Evolutionary conservation across 2,329 filamentous ascomycete genomes (phyloP).

Genomic region (Paraphoma chrysanthemicola): DNA sequence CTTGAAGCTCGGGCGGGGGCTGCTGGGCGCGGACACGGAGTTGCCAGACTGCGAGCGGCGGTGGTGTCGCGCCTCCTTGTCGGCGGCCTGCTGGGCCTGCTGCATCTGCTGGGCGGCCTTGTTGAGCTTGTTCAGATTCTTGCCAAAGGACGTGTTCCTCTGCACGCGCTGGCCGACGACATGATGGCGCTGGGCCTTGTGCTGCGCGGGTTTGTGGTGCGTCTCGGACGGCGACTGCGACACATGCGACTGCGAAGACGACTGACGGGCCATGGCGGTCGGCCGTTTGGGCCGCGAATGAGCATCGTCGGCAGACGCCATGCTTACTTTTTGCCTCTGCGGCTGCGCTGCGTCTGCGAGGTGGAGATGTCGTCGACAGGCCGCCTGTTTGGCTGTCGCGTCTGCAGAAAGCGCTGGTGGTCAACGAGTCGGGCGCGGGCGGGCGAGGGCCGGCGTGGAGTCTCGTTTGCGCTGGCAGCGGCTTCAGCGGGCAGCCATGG

Average conservation of each 20-base stretch:
- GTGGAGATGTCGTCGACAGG: slow-evolving; percentile 6
- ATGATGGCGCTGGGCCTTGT: slow-evolving; percentile 48
- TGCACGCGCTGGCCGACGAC: slow-evolving; percentile 51
- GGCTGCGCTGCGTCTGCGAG: slow-evolving; percentile 21
- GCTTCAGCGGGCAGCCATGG: slow-evolving; percentile 30
- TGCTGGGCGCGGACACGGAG: slow-evolving; percentile 43
- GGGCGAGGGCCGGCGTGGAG: slow-evolving; percentile 13
- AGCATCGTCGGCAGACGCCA: slow-evolving; percentile 44
- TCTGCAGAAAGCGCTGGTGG: slow-evolving; percentile 15
- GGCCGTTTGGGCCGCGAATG: slow-evolving; percentile 47
- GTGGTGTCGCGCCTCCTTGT: slow-evolving; percentile 41
- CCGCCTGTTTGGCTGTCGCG: slow-evolving; percentile 15
- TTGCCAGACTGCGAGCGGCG: slow-evolving; percentile 48
- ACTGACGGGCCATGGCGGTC: slow-evolving; percentile 43
- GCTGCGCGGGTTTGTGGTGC: slow-evolving; percentile 31
- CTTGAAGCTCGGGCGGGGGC: slow-evolving; percentile 50
- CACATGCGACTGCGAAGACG: slow-evolving; percentile 45
- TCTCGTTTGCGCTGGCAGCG: slow-evolving; percentile 21
- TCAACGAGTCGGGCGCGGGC: slow-evolving; percentile 9
- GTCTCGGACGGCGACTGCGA: slow-evolving; percentile 49
- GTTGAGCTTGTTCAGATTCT: slow-evolving; percentile 52
- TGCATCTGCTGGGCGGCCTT: slow-evolving; percentile 36
- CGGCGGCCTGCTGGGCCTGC: slow-evolving; percentile 31
- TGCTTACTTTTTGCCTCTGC: slow-evolving; percentile 38
- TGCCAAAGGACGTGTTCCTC: slow-evolving; percentile 49